Evolutionary conservation across 805 yeast genomes (phyloP), one percentile per base, ranked within the genome.

Genomic region (Kuraishia floccosa): DNA sequence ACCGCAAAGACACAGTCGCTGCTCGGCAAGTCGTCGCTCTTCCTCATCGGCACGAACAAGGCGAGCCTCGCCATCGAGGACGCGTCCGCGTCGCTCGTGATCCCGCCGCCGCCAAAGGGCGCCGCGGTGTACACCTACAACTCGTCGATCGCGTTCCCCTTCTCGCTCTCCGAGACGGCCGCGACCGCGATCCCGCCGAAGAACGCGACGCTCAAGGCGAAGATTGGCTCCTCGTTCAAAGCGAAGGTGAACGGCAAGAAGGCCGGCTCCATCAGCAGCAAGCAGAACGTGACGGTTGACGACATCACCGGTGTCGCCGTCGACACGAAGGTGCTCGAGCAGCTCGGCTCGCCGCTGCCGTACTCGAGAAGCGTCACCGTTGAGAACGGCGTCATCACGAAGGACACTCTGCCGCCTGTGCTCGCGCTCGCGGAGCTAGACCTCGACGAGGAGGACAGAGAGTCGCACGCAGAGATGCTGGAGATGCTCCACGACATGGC

Each of bases 301-400:
- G 39, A 28, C 24, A 18, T 35, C 17, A 14, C 30, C 10, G 32
- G 32, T 24, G 30, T 31, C 10, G 11, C 26, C 8, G 37, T 39
- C 6, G 38, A 36, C 10, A 28, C 32, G 24, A 17, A 25, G 6
- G 30, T 34, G 18, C 29, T 28, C 9, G 36, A 33, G 26, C 12
- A 13, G 8, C 14, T 18, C 5, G 30, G 24, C 13, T 27, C 24
- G 3, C 31, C 35, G 20, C 14, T 35, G 9, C 43, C 43, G 25
- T 39, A 28, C 31, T 13, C 35, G 14, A 39, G 43, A 33, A 25
- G 35, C 14, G 35, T 39, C 20, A 30, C 34, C 10, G 39, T 33
- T 21, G 38, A 30, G 18, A 24, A 39, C 30, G 43, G 43, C 11
- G 21, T 34, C 20, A 32, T 39, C 30, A 32, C 36, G 11, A 37